Conservation (phyloP, 768 basidiomycete genomes). For the Mycena filopes region DNA sequence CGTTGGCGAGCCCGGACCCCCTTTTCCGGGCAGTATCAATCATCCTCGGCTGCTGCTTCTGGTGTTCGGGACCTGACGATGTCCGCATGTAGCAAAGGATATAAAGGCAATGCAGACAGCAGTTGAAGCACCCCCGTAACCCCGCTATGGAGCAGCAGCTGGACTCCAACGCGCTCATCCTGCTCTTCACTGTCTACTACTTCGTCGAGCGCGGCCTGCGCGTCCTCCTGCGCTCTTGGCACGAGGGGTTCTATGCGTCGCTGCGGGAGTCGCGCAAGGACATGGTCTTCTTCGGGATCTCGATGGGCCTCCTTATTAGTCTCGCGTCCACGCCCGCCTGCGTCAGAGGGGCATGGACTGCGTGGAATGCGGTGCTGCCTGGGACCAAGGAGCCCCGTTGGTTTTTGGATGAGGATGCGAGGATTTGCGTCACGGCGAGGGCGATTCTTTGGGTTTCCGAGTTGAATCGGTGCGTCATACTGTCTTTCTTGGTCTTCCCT, state of each 20-base stretch:
- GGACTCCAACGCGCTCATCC: constrained; percentile 29
- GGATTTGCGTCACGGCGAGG: constrained; percentile 32
- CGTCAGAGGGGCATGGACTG: constrained; percentile 25
- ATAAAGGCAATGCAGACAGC: constrained; percentile 23
- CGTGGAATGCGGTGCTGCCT: constrained; percentile 16
- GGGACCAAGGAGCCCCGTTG: constrained; percentile 16
- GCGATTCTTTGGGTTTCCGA: constrained; percentile 36
- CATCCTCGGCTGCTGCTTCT: constrained; percentile 13
- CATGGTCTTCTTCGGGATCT: constrained; percentile 33
- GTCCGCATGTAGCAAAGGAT: constrained; percentile 15
- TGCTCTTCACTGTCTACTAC: constrained; percentile 34
- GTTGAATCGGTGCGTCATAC: constrained; percentile 23
- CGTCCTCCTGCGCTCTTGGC: neutral
- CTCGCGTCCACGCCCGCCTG: constrained; percentile 34
- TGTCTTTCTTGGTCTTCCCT: too few relatives aligned
- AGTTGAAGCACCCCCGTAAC: neutral
- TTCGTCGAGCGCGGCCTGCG: constrained; percentile 33
- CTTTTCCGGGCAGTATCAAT: constrained; percentile 20
- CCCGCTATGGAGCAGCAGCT: constrained; percentile 27
- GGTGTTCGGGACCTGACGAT: constrained; percentile 13
- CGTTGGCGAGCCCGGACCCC: too few relatives aligned
- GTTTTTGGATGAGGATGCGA: constrained; percentile 29
- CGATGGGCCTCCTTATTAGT: constrained; percentile 35
- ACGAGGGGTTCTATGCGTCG: constrained; percentile 22
- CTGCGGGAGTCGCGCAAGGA: constrained; percentile 33